Conservation (phyloP, 2,329 filamentous ascomycete genomes). For the Aspergillus caelatus region DNA sequence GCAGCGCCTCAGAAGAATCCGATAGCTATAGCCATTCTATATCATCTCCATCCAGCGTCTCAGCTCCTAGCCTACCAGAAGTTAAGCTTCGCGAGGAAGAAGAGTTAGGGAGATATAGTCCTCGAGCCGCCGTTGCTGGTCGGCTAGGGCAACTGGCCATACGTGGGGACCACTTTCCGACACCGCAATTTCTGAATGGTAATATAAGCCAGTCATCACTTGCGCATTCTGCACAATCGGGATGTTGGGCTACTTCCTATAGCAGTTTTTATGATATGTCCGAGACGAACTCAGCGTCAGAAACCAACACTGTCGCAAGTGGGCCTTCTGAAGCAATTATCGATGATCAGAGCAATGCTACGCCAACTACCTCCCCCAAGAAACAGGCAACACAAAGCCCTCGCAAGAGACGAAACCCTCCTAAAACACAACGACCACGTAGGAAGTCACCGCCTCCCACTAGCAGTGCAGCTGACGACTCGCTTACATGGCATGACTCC, state of each 20-base stretch:
- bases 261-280: constrained; percentile 22
- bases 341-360: constrained; percentile 13
- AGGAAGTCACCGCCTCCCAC: constrained; percentile 39
- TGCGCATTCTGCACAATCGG: constrained; percentile 16
- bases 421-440: constrained; percentile 29
- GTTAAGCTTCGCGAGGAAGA: constrained; percentile 34
- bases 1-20: constrained; percentile 37
- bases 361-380: constrained; percentile 22
- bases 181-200: constrained; percentile 18
- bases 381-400: constrained; percentile 22
- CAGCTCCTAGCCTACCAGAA: constrained; percentile 35
- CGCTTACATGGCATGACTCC: constrained; percentile 58
- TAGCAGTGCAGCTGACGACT: constrained; percentile 29
- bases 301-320: constrained; percentile 9
- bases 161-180: constrained; percentile 31
- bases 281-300: constrained; percentile 18
- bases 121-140: constrained; percentile 42
- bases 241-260: constrained; percentile 15
- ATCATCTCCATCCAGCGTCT: constrained; percentile 38
- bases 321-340: constrained; percentile 15
- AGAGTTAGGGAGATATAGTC: constrained; percentile 39
- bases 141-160: constrained; percentile 45
- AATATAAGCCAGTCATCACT: constrained; percentile 14
- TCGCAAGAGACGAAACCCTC: constrained; percentile 28
- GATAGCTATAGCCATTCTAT: constrained; percentile 32